A percentile compares a stretch with the other conserved stretches of the same genome.
These are phyloP conservation scores for Platanus orientalis DNA, from an alignment of 164 flowering plant species.

Conservation along the genomic window DNA sequence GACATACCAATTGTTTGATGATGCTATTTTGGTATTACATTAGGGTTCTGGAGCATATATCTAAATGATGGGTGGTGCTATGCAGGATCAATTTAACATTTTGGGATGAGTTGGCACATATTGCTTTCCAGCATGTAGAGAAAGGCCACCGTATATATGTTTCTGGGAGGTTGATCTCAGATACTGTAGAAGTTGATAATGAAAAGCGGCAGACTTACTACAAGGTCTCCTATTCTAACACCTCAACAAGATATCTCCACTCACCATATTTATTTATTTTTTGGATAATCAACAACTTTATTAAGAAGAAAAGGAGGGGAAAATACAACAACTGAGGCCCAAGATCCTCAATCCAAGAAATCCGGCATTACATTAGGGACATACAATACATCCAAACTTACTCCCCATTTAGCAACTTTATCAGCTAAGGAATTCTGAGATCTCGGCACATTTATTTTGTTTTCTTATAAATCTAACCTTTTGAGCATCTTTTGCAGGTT, in stretches of 20 bases:
- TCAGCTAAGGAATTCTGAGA: too few species aligned
- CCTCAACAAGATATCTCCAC: too few species aligned
- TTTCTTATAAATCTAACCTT: too few species aligned
- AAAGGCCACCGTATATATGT: conserved; percentile 79
- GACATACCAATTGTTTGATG: not conserved
- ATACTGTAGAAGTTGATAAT: conserved; percentile 59
- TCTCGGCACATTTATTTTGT: not conserved
- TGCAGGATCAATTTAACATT: conserved; percentile 83
- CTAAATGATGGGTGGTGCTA: not conserved
- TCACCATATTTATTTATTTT: too few species aligned
- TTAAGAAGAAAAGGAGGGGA: too few species aligned
- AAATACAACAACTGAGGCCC: too few species aligned
- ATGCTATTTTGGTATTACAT: not conserved
- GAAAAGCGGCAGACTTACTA: conserved; percentile 75
- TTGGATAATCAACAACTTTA: too few species aligned
- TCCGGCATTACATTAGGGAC: too few species aligned
- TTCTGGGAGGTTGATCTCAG: conserved; percentile 72
- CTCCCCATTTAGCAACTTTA: too few species aligned
- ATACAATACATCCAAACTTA: too few species aligned
- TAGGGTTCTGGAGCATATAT: not conserved
- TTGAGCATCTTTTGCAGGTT: conserved; percentile 41
- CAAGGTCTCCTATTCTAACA: conserved; percentile 47
- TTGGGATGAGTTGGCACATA: conserved; percentile 87
- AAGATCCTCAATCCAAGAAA: too few species aligned
- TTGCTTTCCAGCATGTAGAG: conserved; percentile 74